Evolutionary conservation across 2,329 filamentous ascomycete species (phyloP), one percentile per base, ranked within the genome.

Genomic region (Arachnomyces sp.): DNA sequence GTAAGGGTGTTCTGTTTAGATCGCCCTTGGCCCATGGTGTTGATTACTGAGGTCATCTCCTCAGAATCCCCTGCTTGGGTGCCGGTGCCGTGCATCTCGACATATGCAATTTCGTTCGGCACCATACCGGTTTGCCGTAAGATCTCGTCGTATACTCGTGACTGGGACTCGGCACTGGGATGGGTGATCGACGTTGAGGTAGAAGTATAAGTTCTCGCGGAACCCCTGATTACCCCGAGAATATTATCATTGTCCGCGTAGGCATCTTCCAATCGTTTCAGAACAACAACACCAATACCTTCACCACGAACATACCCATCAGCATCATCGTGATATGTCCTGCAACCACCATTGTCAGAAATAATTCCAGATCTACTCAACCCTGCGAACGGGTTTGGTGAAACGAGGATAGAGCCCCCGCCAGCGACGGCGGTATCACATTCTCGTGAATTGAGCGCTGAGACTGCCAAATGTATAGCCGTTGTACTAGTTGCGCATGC

Each of bases 301-400:
- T 92, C 85, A 39, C 79, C 83, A 56, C 85, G 79, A 64, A 84
- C 90, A 62, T 92, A 90, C 1, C 85, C 85, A 61, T 89, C 83
- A 2, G 85, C 85, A 30, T 73, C 77, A 47, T 86, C 81, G 59
- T 90, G 84, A 55, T 86, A 92, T 0, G 84, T 86, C 54, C 86
- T 84, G 62, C 84, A 89, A 46, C 78, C 75, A 6, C 84, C 82
- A 38, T n/a, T n/a, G n/a, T n/a, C n/a, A n/a, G n/a, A n/a, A n/a
- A n/a, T n/a, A n/a, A n/a, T n/a, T n/a, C 49, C n/a, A n/a, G n/a
- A n/a, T n/a, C 82, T 78, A 55, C 79, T 82, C 6, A 90, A 68
- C 49, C 82, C 83, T 8, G 81, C 73, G 63, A 85, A 86, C 66
- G 84, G 84, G 58, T 89, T 84, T 0, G 84, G 82, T 63, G 87